Conservation (phyloP, 1,284 basidiomycete genomes). For the Chalciporus piperatoides region DNA sequence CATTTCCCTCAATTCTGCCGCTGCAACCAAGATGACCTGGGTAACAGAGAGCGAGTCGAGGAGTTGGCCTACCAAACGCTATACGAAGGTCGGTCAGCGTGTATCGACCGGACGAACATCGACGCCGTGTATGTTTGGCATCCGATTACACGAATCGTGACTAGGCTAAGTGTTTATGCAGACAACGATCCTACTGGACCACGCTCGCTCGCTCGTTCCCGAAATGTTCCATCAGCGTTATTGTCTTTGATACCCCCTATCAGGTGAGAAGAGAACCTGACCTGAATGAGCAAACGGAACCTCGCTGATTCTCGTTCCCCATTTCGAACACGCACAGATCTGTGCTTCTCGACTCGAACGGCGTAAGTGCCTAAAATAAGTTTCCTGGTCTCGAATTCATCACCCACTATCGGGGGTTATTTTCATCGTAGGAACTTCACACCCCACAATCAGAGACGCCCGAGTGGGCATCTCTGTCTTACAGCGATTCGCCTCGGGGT, state of each 20-base stretch:
- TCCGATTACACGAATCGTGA: not conserved
- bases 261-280: slow-evolving; percentile 47
- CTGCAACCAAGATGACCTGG: slow-evolving; percentile 70
- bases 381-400: slow-evolving; percentile 8
- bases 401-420: slow-evolving; percentile 4
- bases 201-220: slow-evolving; percentile 61
- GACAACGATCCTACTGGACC: slow-evolving; percentile 66
- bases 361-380: slow-evolving; percentile 37
- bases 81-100: slow-evolving; percentile 55
- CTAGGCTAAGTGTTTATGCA: not conserved
- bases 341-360: slow-evolving; percentile 49
- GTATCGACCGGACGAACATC: slow-evolving; percentile 72
- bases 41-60: slow-evolving; percentile 56
- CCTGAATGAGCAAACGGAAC: slow-evolving; percentile 1
- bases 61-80: slow-evolving; percentile 48
- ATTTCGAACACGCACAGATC: slow-evolving; percentile 35
- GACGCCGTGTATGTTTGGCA: slow-evolving; percentile 50
- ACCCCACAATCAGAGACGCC: slow-evolving; percentile 64
- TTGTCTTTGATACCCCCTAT: slow-evolving; percentile 70
- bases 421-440: slow-evolving; percentile 47
- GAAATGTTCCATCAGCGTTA: slow-evolving; percentile 57
- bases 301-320: slow-evolving; percentile 14
- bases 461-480: slow-evolving; percentile 55
- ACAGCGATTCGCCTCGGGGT: slow-evolving; percentile 56
- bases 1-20: slow-evolving; percentile 56